Conservation (phyloP, 2,329 filamentous ascomycete genomes). For the Aspergillus aculeatinus region DNA sequence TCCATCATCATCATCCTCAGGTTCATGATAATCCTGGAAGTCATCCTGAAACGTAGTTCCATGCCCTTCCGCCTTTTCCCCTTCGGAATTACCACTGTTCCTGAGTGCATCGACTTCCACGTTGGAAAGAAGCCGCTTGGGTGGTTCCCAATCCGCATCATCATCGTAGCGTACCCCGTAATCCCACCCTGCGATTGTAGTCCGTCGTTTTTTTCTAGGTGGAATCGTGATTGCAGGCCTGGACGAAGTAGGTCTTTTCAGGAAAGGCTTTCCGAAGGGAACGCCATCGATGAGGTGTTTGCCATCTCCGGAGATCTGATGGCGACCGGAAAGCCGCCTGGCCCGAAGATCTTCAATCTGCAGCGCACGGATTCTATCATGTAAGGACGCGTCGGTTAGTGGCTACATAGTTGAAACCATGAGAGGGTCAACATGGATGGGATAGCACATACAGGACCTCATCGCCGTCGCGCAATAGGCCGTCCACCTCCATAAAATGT, state of each 20-base stretch:
- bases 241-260: conserved; percentile 56
- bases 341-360: conserved; percentile 71
- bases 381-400: background rate
- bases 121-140: conserved; percentile 18
- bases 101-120: conserved; percentile 29
- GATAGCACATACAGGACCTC: conserved; percentile 66
- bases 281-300: conserved; percentile 82
- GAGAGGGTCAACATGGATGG: background rate
- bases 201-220: conserved; percentile 66
- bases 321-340: conserved; percentile 70
- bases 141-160: conserved; percentile 32
- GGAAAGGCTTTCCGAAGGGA: conserved; percentile 72
- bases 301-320: conserved; percentile 77
- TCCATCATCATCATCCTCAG: conserved; percentile 30
- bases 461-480: conserved; percentile 77
- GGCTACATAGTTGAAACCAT: background rate
- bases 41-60: conserved; percentile 29
- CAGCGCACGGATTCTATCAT: conserved; percentile 72
- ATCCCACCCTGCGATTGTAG: conserved; percentile 30
- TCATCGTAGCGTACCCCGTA: conserved; percentile 27
- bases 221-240: conserved; percentile 71
- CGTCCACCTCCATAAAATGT: conserved; percentile 73
- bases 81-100: conserved; percentile 12
- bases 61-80: conserved; percentile 30
- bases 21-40: conserved; percentile 25